Conservation (phyloP, 2,329 filamentous ascomycete species). For the Trichoderma atroviride region DNA sequence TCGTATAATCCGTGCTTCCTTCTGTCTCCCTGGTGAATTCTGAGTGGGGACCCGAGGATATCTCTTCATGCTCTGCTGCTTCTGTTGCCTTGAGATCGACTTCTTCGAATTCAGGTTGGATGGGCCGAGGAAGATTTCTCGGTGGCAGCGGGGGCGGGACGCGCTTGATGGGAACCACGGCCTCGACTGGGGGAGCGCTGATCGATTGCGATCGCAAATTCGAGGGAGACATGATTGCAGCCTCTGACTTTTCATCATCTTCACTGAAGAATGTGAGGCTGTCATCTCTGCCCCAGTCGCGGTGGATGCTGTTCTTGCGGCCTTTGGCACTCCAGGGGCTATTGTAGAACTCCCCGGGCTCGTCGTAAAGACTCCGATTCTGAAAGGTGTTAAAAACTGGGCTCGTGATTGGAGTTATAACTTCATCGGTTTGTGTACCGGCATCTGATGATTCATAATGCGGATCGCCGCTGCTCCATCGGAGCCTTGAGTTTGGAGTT, state of each 20-base stretch:
- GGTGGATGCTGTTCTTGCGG: constrained; percentile 8
- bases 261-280: constrained; percentile 15
- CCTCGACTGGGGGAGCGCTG: constrained; percentile 5
- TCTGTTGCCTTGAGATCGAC: constrained; percentile 6
- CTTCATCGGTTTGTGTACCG: constrained; percentile 36
- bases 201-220: constrained; percentile 5
- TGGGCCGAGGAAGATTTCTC: constrained; percentile 3
- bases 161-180: background rate
- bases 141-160: constrained; percentile 16
- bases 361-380: background rate
- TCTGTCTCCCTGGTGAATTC: constrained; percentile 12
- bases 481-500: constrained; percentile 21
- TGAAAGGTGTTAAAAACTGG: constrained; percentile 4
- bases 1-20: background rate
- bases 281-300: constrained; percentile 17
- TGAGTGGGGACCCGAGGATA: background rate
- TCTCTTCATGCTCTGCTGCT: background rate
- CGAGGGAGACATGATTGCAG: background rate
- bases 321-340: constrained; percentile 18
- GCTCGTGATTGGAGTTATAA: constrained; percentile 16
- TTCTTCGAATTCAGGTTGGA: constrained; percentile 12
- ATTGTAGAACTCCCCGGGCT: constrained; percentile 3
- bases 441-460: constrained; percentile 33
- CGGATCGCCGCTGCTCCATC: constrained; percentile 27
- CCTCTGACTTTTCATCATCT: constrained; percentile 17